Base-by-base conservation (phyloP, 306 rosid species). In the Fragaria vesca region DNA sequence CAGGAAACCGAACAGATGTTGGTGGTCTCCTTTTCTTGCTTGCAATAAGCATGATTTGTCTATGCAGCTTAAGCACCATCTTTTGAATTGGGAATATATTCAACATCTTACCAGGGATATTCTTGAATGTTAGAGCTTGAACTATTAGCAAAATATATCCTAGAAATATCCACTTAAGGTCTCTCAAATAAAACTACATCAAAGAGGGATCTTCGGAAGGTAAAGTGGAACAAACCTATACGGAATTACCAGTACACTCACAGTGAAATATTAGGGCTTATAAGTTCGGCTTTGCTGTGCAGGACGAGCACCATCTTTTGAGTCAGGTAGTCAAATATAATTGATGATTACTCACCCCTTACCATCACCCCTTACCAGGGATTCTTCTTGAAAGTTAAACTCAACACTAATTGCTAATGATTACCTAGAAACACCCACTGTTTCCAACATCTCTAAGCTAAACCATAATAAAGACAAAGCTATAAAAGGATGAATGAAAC, bases 341-440 rank as follows among this genome's bases (percentile, higher is more conserved):
- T 48, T 80, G 82, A 79, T 76, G 81, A 74, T 74, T 62, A 52
- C 77, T 86, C 84, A 76, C 86, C 80, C 87, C 89, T 93, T 91
- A 91, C 98, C 96, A 88, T 86, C 83, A 76, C 86, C 80, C 87
- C 89, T 93, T 91, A 91, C 98, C 96, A 88, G 71, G 90, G 87
- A 82, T 85, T 77, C 79, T 61, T 63, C 69, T 71, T 72, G 61
- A 76, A 81, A 51, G 74, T 80, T 76, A 84, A 77, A 74, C 80
- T 85, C 75, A 81, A 76, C 15, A 36, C 69, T 76, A 74, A 61
- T 46, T 20, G 48, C 50, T 66, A 66, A 38, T 38, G 71, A 78
- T 28, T 38, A 20, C 85, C 94, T 84, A 75, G 72, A 73, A 78
- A 74, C 67, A 76, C 77, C 87, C 82, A 43, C 65, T 66, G 8